These are phyloP conservation scores for Isochrysis galbana DNA, from an alignment of 78 protist genomes.

Conservation along the genomic window DNA sequence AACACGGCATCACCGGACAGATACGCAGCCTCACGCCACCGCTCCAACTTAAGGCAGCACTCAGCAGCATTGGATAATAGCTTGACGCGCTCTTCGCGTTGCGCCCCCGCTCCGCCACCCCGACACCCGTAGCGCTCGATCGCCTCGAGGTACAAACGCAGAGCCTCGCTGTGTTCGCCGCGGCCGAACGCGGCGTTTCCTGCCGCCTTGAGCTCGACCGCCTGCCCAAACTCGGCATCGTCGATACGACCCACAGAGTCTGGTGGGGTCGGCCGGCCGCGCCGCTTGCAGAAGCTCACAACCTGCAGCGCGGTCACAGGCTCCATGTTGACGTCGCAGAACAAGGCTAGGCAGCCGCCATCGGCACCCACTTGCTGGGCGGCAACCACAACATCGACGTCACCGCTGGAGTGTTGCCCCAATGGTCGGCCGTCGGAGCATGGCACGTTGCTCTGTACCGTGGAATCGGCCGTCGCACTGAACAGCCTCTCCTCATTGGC, in stretches of 20 bases:
- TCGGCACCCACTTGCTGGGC: not conserved
- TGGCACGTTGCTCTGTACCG: not conserved
- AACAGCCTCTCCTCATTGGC: not conserved
- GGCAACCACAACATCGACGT: not conserved
- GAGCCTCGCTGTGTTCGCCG: not conserved
- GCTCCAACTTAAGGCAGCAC: not conserved
- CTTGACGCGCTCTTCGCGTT: not conserved
- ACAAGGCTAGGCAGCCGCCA: not conserved
- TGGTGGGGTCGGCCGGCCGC: not conserved
- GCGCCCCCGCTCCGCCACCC: not conserved
- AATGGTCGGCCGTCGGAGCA: not conserved
- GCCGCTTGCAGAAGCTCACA: not conserved
- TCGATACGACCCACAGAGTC: not conserved
- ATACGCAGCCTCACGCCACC: not conserved
- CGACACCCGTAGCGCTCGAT: not conserved
- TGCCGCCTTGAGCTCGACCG: not conserved
- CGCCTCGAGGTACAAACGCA: not conserved
- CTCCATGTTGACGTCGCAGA: conserved; percentile 12
- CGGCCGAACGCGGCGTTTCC: not conserved
- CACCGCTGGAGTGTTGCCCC: not conserved
- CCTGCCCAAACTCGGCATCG: not conserved
- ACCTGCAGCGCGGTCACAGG: not conserved
- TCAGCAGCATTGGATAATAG: not conserved
- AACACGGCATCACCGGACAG: not conserved
- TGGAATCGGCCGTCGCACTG: not conserved